These are phyloP conservation scores for Leccinum subtestaceum DNA, from an alignment of 768 basidiomycete genomes.

Conservation along the genomic window DNA sequence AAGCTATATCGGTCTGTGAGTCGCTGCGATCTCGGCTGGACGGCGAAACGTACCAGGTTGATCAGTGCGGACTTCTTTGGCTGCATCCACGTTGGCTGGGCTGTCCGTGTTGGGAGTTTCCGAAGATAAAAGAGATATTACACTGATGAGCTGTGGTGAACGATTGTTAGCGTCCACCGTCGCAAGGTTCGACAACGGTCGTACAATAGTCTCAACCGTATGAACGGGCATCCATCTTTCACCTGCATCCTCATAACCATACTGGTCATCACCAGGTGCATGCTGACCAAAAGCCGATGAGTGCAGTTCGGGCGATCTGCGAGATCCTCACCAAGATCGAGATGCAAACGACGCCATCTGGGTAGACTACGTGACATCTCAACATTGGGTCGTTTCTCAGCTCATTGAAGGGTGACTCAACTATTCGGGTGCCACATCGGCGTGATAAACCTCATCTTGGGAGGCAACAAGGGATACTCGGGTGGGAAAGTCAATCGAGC, in stretches of 20 bases:
- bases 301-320: not conserved
- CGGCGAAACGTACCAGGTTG: conserved; percentile 44
- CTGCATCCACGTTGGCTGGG: conserved; percentile 95
- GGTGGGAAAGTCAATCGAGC: conserved; percentile 85
- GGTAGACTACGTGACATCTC: conserved; percentile 62
- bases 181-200: conserved; percentile 15
- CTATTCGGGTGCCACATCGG: conserved; percentile 99
- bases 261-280: conserved; percentile 94
- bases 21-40: not conserved
- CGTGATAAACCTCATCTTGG: conserved; percentile 95
- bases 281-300: conserved; percentile 51
- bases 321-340: conserved; percentile 74
- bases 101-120: conserved; percentile 90
- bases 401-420: conserved; percentile 37
- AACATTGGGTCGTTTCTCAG: not conserved
- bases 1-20: conserved; percentile 46
- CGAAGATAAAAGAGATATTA: conserved; percentile 92
- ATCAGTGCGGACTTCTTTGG: conserved; percentile 77
- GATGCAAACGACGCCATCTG: conserved; percentile 91
- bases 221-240: conserved; percentile 99
- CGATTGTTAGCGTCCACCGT: not conserved
- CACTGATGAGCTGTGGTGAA: conserved; percentile 78
- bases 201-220: conserved; percentile 92
- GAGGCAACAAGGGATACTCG: conserved; percentile 88
- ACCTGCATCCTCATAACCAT: conserved; percentile 93